Conservation (phyloP, 2,329 filamentous ascomycete species). For the Lomentospora prolificans region DNA sequence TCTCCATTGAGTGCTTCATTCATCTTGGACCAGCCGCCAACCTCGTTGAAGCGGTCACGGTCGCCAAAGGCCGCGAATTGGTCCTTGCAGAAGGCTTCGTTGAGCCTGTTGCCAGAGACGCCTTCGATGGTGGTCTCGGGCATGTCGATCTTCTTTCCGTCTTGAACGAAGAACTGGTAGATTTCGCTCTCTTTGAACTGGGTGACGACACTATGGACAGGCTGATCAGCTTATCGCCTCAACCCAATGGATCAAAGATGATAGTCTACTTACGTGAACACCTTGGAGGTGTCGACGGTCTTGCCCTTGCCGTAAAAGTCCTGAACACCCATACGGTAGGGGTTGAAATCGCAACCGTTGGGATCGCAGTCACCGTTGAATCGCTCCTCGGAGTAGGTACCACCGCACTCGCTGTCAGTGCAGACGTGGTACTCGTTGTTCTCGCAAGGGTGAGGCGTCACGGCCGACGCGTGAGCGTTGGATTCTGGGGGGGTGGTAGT, state of each 20-base stretch:
- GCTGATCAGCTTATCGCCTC: not conserved
- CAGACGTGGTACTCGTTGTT: conserved; percentile 27
- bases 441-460: conserved; percentile 47
- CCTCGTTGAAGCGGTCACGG: conserved; percentile 33
- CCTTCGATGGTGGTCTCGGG: conserved; percentile 20
- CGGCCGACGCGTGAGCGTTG: conserved; percentile 46
- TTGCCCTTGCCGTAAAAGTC: conserved; percentile 49
- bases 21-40: conserved; percentile 48
- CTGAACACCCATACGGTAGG: conserved; percentile 50
- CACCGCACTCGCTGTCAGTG: conserved; percentile 29
- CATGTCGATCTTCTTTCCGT: conserved; percentile 41
- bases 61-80: conserved; percentile 48
- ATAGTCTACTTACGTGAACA: conserved; percentile 31
- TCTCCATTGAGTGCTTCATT: conserved; percentile 41
- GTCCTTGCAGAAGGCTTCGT: conserved; percentile 43
- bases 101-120: conserved; percentile 50
- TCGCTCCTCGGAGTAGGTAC: conserved; percentile 35
- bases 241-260: not conserved
- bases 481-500: conserved; percentile 22
- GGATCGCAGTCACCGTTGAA: conserved; percentile 52
- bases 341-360: conserved; percentile 57
- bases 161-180: conserved; percentile 51
- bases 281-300: conserved; percentile 46
- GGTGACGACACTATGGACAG: conserved; percentile 44
- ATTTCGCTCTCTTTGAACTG: conserved; percentile 40